phyloP scores from a whole-genome alignment of 345 rosid genomes.

The Litchi chinensis region DNA sequence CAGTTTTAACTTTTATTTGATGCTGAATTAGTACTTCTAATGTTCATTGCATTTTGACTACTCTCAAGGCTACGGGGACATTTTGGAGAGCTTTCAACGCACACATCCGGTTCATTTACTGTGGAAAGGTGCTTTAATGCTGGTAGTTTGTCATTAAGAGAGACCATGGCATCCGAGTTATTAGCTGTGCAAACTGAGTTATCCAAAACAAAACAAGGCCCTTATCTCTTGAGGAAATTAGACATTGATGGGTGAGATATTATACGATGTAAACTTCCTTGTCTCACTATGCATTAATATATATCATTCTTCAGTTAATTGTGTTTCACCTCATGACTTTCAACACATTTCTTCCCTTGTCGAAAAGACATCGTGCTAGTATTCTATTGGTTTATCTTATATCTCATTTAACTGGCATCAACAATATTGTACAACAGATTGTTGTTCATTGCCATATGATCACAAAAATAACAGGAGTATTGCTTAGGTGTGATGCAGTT shows the following conservation, averaged over 20 bases:
- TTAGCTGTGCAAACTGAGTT: constrained; percentile 60
- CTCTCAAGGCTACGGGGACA: constrained; percentile 68
- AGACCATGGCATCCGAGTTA: constrained; percentile 73
- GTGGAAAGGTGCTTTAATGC: constrained; percentile 81
- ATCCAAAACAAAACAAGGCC: constrained; percentile 82
- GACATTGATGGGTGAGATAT: constrained; percentile 75
- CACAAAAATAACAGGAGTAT: not conserved
- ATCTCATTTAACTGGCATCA: not conserved
- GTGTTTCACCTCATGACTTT: not conserved
- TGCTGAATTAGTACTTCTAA: not conserved
- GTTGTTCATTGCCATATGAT: not conserved
- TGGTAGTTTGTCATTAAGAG: constrained; percentile 67
- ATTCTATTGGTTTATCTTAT: not conserved
- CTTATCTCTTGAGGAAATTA: constrained; percentile 72
- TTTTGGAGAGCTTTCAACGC: constrained; percentile 77
- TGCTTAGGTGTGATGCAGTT: not conserved
- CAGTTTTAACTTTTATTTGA: not conserved
- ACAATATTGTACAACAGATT: not conserved
- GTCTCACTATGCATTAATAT: not conserved
- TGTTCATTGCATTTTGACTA: constrained; percentile 13
- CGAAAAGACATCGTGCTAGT: not conserved
- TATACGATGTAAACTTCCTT: not conserved
- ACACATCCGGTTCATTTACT: constrained; percentile 79
- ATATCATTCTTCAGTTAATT: not conserved
- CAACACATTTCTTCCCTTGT: not conserved